Evolutionary conservation across 1,139 yeast species (phyloP).

Genomic region (Pichia sp.): DNA sequence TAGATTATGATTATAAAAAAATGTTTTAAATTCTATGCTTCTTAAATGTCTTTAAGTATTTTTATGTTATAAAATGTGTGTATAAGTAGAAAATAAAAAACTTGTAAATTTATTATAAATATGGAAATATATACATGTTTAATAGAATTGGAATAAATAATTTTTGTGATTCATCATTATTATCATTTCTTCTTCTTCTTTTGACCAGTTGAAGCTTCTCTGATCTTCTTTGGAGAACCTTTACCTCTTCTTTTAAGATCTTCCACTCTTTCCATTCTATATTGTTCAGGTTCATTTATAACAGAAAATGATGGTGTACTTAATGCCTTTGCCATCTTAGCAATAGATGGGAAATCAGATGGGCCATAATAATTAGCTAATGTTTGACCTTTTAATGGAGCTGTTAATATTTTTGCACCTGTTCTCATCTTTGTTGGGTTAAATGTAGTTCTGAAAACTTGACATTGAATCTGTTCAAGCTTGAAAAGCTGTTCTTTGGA

Average conservation of each 20-base stretch:
- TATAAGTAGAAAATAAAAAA: not conserved
- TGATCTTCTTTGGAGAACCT: constrained; percentile 85
- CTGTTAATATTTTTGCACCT: constrained; percentile 69
- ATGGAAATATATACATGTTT: constrained; percentile 3
- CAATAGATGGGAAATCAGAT: constrained; percentile 58
- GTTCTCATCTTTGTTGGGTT: constrained; percentile 70
- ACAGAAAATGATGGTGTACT: constrained; percentile 34
- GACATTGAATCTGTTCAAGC: constrained; percentile 51
- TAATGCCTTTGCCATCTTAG: constrained; percentile 22
- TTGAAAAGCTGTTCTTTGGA: constrained; percentile 39
- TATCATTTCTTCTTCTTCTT: constrained; percentile 30
- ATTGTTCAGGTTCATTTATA: constrained; percentile 68
- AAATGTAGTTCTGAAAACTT: constrained; percentile 55
- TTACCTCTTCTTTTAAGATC: constrained; percentile 82
- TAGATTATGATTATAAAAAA: constrained; percentile 26
- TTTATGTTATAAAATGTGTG: too few relatives aligned
- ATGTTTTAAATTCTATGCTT: too few relatives aligned
- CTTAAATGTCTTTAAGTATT: too few relatives aligned
- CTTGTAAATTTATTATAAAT: not conserved
- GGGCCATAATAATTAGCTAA: constrained; percentile 72
- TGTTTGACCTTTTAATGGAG: constrained; percentile 71
- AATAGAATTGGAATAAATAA: too few relatives aligned
- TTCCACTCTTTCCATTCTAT: constrained; percentile 58
- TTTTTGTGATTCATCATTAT: too few relatives aligned
- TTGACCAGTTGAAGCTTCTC: constrained; percentile 38